Evolutionary conservation across 2,329 filamentous ascomycete species (phyloP).

Genomic region (Fusarium chlamydosporum): DNA sequence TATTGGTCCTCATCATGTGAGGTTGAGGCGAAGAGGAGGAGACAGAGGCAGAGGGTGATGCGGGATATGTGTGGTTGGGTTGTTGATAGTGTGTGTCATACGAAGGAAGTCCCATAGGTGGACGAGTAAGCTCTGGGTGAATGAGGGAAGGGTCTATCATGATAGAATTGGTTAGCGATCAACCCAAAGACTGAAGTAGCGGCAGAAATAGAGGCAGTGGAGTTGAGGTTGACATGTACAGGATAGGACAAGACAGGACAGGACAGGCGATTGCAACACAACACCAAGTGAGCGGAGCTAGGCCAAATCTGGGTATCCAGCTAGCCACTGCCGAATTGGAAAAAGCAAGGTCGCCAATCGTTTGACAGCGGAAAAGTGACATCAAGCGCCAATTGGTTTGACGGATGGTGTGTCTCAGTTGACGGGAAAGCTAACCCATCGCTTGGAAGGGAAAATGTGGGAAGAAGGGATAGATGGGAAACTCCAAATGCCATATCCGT

Average conservation of each 20-base stretch:
- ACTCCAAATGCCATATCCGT: constrained; percentile 49
- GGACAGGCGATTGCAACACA: constrained; percentile 21
- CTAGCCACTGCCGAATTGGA: constrained; percentile 45
- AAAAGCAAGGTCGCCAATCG: constrained; percentile 42
- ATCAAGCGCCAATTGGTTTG: constrained; percentile 38
- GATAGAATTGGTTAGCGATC: constrained; percentile 56
- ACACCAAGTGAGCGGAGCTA: constrained; percentile 33
- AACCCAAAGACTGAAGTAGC: constrained; percentile 15
- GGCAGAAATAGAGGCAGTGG: constrained; percentile 17
- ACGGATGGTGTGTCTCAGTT: constrained; percentile 49
- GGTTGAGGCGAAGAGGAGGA: constrained; percentile 67
- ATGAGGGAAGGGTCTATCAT: constrained; percentile 69
- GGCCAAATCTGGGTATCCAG: constrained; percentile 42
- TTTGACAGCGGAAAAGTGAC: constrained; percentile 38
- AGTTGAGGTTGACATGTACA: constrained; percentile 27
- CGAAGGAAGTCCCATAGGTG: constrained; percentile 61
- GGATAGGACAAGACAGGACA: background rate
- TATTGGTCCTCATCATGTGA: constrained; percentile 65
- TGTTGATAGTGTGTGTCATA: constrained; percentile 66
- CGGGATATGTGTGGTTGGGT: constrained; percentile 64
- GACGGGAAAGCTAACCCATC: constrained; percentile 35
- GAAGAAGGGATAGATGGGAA: constrained; percentile 44
- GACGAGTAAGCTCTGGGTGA: constrained; percentile 67
- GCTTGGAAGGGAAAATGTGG: constrained; percentile 18
- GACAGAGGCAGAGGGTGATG: constrained; percentile 75